Base-by-base conservation (phyloP, 192 early-diverging fungal genomes). In the Borealophlyctis nickersoniae region DNA sequence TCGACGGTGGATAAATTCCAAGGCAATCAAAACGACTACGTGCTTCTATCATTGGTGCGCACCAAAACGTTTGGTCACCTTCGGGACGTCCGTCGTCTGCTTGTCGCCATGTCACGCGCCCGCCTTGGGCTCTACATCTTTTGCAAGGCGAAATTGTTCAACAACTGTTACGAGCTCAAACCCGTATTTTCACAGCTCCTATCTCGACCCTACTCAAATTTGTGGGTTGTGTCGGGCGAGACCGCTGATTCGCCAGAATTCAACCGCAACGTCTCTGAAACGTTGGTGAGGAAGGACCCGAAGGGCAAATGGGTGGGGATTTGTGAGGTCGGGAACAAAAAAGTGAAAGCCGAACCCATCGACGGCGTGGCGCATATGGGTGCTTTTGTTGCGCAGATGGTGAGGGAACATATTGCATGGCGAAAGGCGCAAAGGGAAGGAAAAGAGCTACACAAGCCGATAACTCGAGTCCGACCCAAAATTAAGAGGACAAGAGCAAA, bases 1-100 rank as follows among this genome's bases (percentile, higher is more conserved):
- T 83, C 96, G 0, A 99, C 97, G 0, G 97, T 99, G 4, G 98
- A 99, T 70, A 89, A 93, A 72, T 98, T 87, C 72, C 98, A 99
- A 77, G 98, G 95, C 36, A 91, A 94, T 73, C 76, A 83, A 54
- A 89, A 88, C 58, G 96, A 99, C 74, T 95, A 89, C 81, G 83
- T 99, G 14, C 79, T 99, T 1, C 69, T 97, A 28, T 98, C 95
- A 3, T 77, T 99, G 50, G 98, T 99, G 27, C 87, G 98, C 34
- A 96, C 95, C 2, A 83, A 84, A 60, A 69, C 82, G 3, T 90
- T 96, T 4, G 60, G 55, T 14, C 93, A 98, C 72, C 66, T 99
- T 35, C 86, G 96, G 36, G 97, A 99, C 66, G 82, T 95, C 27
- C 84, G 97, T 24, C 86, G 97, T 48, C 59, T 99, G 32, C 87